phyloP scores from a whole-genome alignment of 2,329 filamentous ascomycete species.

The Apiospora aurea region DNA sequence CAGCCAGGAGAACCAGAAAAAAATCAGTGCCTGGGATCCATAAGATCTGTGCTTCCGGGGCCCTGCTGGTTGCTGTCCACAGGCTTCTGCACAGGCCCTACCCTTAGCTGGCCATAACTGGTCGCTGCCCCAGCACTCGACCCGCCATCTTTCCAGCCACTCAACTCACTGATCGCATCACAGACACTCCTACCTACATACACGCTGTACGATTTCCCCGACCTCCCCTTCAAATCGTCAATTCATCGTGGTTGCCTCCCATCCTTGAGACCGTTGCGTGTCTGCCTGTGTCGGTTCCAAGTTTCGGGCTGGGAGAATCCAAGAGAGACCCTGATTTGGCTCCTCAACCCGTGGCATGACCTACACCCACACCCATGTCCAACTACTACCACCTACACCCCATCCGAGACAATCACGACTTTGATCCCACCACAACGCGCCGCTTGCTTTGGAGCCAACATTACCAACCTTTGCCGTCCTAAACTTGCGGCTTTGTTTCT shows the following conservation, averaged over 20 bases:
- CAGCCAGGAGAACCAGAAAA: neutral
- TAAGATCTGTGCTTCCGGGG: slow-evolving; percentile 6
- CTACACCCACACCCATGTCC: neutral
- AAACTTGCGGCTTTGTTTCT: neutral
- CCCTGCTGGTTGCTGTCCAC: slow-evolving; percentile 4
- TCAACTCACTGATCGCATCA: slow-evolving; percentile 18
- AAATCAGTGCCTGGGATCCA: neutral
- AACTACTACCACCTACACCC: neutral
- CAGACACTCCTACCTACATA: slow-evolving; percentile 8
- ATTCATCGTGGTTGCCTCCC: slow-evolving; percentile 19
- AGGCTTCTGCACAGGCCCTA: neutral
- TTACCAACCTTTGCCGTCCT: slow-evolving; percentile 17
- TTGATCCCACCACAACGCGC: slow-evolving; percentile 10
- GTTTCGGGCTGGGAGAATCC: slow-evolving; percentile 9
- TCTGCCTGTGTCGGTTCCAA: neutral
- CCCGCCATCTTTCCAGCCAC: slow-evolving; percentile 13
- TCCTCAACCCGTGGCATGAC: neutral
- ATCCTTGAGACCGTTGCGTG: slow-evolving; percentile 7
- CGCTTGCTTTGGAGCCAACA: slow-evolving; percentile 5
- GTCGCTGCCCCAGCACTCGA: slow-evolving; percentile 4
- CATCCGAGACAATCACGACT: slow-evolving; percentile 15
- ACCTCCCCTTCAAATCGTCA: slow-evolving; percentile 11
- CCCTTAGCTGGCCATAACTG: neutral
- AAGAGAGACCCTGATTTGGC: slow-evolving; percentile 10
- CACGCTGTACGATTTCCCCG: slow-evolving; percentile 12